Evolutionary conservation across 129 eudicot species (phyloP).

Genomic region (Flaveria ramosissima): DNA sequence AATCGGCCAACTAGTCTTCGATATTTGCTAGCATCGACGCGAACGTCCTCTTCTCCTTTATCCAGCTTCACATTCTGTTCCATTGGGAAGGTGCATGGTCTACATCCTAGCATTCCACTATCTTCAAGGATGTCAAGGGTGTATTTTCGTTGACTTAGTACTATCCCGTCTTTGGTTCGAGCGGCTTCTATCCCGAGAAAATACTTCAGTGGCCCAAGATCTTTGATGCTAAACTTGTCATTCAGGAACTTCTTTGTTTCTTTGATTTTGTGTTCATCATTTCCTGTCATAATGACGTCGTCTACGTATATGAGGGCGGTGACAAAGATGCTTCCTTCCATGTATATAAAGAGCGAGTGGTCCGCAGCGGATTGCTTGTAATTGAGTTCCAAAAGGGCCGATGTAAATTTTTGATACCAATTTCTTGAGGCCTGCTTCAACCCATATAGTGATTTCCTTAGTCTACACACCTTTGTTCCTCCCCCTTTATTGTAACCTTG

Average conservation of each 20-base stretch:
- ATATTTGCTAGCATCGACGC: too few species aligned
- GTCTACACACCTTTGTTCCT: too few species aligned
- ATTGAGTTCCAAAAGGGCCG: background rate
- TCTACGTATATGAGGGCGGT: constrained; percentile 9
- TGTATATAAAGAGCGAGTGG: background rate
- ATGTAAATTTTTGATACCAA: background rate
- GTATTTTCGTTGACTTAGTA: background rate
- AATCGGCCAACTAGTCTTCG: too few species aligned
- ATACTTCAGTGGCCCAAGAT: constrained; percentile 12
- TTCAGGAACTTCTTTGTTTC: background rate
- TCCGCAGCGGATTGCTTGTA: constrained; percentile 1
- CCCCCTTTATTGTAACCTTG: too few species aligned
- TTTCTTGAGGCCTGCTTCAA: too few species aligned
- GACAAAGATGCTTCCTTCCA: background rate
- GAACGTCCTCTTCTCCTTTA: too few species aligned
- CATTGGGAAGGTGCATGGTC: too few species aligned
- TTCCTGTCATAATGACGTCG: constrained; percentile 11
- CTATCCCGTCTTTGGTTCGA: background rate
- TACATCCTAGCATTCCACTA: too few species aligned
- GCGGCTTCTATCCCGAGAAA: constrained; percentile 16
- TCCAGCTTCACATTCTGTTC: too few species aligned
- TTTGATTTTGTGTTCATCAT: background rate
- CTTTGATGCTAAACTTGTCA: constrained; percentile 15
- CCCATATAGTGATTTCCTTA: too few species aligned
- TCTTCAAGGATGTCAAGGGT: background rate